Percentiles rank a stretch among this genome's conserved stretches.
phyloP scores from a whole-genome alignment of 2,329 filamentous ascomycete genomes.

The Hymenotorrendiella dingleyae region DNA sequence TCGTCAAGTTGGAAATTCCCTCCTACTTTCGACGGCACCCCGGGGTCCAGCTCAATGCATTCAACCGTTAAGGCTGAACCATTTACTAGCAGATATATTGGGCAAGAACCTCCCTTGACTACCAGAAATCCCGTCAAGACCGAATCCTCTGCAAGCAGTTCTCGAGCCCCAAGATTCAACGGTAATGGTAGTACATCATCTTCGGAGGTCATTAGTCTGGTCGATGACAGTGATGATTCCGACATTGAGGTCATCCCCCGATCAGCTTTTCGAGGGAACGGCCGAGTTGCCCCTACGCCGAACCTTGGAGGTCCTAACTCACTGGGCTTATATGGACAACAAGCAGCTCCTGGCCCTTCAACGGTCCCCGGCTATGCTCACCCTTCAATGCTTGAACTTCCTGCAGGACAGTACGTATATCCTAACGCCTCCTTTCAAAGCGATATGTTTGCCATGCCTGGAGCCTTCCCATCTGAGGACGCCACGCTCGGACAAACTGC shows the following conservation, averaged over 20 bases:
- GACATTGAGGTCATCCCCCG: slow-evolving; percentile 29
- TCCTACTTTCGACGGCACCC: too few species aligned
- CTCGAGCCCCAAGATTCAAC: neutral
- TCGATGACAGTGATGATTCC: slow-evolving; percentile 24
- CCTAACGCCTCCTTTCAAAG: too few species aligned
- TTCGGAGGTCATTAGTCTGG: neutral
- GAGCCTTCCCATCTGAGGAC: too few species aligned
- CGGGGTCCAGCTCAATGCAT: too few species aligned
- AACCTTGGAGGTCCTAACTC: neutral
- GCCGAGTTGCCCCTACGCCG: slow-evolving; percentile 8
- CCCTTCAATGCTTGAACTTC: neutral
- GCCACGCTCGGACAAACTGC: too few species aligned
- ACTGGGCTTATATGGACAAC: slow-evolving; percentile 19
- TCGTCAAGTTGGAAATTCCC: neutral
- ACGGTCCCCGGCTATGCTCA: neutral
- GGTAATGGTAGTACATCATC: neutral
- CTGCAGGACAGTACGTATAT: slow-evolving; percentile 5
- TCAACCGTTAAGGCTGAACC: neutral
- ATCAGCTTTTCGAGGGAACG: slow-evolving; percentile 25
- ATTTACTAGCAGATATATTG: too few species aligned
- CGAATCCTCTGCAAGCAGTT: neutral
- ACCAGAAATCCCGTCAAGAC: too few species aligned
- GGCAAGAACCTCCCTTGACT: too few species aligned
- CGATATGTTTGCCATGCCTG: too few species aligned
- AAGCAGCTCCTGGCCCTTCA: slow-evolving; percentile 18